A percentile compares a stretch with the other conserved stretches of the same genome.
Evolutionary conservation across 2,329 filamentous ascomycete genomes (phyloP).

Genomic region (Geoglossum cookeanum): DNA sequence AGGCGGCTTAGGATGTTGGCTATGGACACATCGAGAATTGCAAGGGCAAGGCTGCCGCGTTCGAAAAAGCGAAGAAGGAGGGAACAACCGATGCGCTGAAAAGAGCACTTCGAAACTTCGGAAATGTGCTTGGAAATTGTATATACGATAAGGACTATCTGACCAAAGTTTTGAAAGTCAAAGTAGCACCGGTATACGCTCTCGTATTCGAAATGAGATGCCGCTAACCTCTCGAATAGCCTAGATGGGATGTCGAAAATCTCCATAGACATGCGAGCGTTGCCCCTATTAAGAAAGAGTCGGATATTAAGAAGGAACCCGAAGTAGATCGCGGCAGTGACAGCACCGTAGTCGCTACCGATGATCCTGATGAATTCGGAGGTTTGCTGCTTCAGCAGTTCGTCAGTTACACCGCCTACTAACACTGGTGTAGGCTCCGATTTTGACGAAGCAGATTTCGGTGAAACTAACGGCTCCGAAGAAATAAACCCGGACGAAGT

Average conservation of each 20-base stretch:
- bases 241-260: constrained; percentile 59
- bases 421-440: constrained; percentile 27
- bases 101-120: constrained; percentile 74
- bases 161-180: constrained; percentile 75
- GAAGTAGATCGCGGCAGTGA: constrained; percentile 17
- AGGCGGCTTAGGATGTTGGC: constrained; percentile 49
- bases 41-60: constrained; percentile 84
- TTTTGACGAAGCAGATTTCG: constrained; percentile 62
- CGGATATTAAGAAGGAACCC: constrained; percentile 34
- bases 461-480: constrained; percentile 41
- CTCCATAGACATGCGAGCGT: constrained; percentile 69
- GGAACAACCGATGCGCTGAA: constrained; percentile 90
- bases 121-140: constrained; percentile 94
- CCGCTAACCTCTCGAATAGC: constrained; percentile 15
- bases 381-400: constrained; percentile 22
- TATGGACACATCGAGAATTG: constrained; percentile 95
- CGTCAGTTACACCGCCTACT: background rate
- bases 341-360: constrained; percentile 8
- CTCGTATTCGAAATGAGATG: background rate
- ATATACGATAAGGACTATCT: constrained; percentile 95
- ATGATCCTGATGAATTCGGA: constrained; percentile 34
- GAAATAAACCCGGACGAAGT: constrained; percentile 56
- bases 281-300: constrained; percentile 38
- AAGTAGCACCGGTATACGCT: constrained; percentile 40
- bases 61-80: constrained; percentile 98